Base-by-base conservation (phyloP, 768 basidiomycete genomes). In the Tylopilus sp. region DNA sequence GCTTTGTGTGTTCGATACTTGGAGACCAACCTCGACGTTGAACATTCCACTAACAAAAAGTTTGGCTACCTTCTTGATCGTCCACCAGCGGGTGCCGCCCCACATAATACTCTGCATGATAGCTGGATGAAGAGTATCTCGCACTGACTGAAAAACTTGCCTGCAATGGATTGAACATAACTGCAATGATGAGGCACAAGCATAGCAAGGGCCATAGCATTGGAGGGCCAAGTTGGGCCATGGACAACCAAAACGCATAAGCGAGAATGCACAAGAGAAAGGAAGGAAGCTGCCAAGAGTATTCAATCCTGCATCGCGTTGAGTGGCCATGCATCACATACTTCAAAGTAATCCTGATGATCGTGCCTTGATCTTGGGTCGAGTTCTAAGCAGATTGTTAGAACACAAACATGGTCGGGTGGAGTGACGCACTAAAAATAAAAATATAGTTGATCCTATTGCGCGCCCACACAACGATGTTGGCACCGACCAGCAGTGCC, bases 391-490 rank as follows among this genome's bases (percentile, higher is more conserved):
- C 17, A 40, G 5, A 42, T 42, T n/a, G 28, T 63, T 26, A 65
- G 50, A 42, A 18, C 47, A 4, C 9, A 21, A 43, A 36, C 7
- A 15, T 18, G 23, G 6, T 2, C 40, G 26, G 17, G 20, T 25
- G 18, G 30, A 40, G 31, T 10, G 20, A 59, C 78, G 35, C 52
- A 88, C 88, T 88, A 61, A 95, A 90, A 31, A 95, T 90, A 66
- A 98, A 95, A n/a, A 85, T 79, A 60, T 94, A 95, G 64, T 98
- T 98, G 59, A 99, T 92, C 41, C 88, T 77, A 6, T 84, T 73
- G 5, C 71, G 69, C 0, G 81, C 75, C 87, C 90, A 99, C 0
- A 85, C 86, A 20, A 85, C 58, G 5, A 98, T 57, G 64, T 99
- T 98, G n/a, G 88, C 51, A 22, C 91, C 88, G 48, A 98, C 80